phyloP scores from a whole-genome alignment of 164 flowering plant species.

The Cinnamomum chago region DNA sequence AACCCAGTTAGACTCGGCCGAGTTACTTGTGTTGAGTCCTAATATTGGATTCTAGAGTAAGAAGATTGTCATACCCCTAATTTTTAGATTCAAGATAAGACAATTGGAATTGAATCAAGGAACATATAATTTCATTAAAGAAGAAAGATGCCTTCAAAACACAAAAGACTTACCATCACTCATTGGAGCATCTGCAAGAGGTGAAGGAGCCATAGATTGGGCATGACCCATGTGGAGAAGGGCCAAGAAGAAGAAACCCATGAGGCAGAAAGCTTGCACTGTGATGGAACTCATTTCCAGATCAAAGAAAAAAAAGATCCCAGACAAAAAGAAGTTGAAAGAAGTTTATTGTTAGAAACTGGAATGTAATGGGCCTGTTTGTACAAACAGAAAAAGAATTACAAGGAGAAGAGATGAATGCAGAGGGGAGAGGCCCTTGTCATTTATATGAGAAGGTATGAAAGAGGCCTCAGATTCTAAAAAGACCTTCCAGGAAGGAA shows the following conservation, averaged over 20 bases:
- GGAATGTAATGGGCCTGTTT: neutral
- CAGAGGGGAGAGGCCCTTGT: neutral
- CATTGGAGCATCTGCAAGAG: conserved; percentile 9
- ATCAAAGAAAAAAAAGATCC: no score
- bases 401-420: neutral
- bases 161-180: conserved; percentile 17
- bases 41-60: no score
- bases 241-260: conserved; percentile 14
- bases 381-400: neutral
- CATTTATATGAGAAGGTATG: no score
- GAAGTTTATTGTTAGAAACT: neutral
- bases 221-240: conserved; percentile 15
- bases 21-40: no score
- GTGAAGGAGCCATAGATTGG: conserved; percentile 12
- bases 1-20: no score
- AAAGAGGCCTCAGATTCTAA: neutral
- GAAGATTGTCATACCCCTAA: no score
- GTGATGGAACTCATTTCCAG: conserved; percentile 7
- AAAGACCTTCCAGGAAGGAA: neutral
- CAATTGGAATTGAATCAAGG: no score
- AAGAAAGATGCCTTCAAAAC: no score
- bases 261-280: conserved; percentile 5
- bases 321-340: no score
- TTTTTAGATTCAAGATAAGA: no score
- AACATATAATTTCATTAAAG: no score